A percentile compares a stretch with the other conserved stretches of the same genome.
Evolutionary conservation across 164 flowering plant genomes (phyloP).

Genomic region (Tetrastigma voinierianum): DNA sequence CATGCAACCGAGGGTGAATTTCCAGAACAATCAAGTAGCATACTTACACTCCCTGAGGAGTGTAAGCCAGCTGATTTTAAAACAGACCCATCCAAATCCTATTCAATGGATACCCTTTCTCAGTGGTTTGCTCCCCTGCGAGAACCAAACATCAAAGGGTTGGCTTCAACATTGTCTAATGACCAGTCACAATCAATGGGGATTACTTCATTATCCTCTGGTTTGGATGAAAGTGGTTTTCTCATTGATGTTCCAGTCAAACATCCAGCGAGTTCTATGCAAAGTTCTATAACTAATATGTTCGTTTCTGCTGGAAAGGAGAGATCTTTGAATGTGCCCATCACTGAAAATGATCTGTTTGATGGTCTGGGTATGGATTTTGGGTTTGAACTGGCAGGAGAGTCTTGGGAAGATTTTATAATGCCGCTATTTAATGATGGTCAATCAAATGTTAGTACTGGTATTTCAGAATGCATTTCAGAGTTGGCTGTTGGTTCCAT

Average conservation of each 20-base stretch:
- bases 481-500: conserved; percentile 30
- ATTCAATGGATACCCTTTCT: conserved; percentile 25
- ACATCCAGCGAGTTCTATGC: conserved; percentile 25
- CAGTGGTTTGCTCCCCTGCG: conserved; percentile 39
- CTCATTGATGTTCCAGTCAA: conserved; percentile 18
- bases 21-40: conserved; percentile 18
- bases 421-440: conserved; percentile 25
- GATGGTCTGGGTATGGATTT: conserved; percentile 31
- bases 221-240: conserved; percentile 15
- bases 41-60: conserved; percentile 18
- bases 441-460: conserved; percentile 16
- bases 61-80: conserved; percentile 18
- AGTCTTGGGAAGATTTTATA: conserved; percentile 38
- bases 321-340: conserved; percentile 16
- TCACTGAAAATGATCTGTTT: conserved; percentile 32
- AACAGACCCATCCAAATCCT: conserved; percentile 15
- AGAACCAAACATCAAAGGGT: conserved; percentile 21
- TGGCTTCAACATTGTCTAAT: conserved; percentile 13
- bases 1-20: conserved; percentile 20
- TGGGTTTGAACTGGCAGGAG: conserved; percentile 21
- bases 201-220: conserved; percentile 21
- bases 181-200: conserved; percentile 26
- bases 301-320: conserved; percentile 21
- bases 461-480: conserved; percentile 37
- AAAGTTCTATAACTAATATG: conserved; percentile 30